These are phyloP conservation scores for Panus rudis DNA, from an alignment of 768 basidiomycete species.

Conservation along the genomic window DNA sequence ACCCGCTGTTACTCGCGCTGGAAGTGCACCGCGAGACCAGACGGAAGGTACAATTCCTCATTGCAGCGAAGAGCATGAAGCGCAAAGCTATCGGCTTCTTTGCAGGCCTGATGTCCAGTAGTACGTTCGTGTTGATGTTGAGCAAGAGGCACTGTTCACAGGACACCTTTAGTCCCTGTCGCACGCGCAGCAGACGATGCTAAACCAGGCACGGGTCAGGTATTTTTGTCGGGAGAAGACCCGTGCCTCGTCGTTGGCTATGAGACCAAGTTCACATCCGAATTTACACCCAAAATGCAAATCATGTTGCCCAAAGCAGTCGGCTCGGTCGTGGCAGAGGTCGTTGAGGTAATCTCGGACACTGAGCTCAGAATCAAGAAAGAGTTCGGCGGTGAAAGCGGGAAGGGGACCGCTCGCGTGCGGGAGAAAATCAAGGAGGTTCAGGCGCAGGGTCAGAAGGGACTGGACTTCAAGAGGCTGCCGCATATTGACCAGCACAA, in stretches of 20 bases:
- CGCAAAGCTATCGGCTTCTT: conserved; percentile 74
- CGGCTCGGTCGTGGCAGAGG: conserved; percentile 72
- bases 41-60: conserved; percentile 76
- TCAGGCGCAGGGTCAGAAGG: conserved; percentile 45
- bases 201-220: conserved; percentile 61
- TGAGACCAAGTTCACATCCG: conserved; percentile 64
- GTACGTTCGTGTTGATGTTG: conserved; percentile 36
- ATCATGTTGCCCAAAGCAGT: conserved; percentile 80
- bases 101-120: conserved; percentile 78
- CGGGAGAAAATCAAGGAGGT: conserved; percentile 62
- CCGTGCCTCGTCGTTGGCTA: conserved; percentile 71
- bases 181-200: conserved; percentile 85
- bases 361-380: conserved; percentile 78
- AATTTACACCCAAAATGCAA: conserved; percentile 75
- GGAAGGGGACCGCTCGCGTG: conserved; percentile 60
- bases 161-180: conserved; percentile 66
- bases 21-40: conserved; percentile 80
- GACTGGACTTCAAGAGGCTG: conserved; percentile 74
- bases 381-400: conserved; percentile 79
- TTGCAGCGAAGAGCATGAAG: conserved; percentile 85
- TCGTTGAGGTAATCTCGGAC: conserved; percentile 84
- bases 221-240: conserved; percentile 66
- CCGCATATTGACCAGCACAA: conserved; percentile 90
- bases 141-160: background rate
- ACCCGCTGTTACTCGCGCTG: conserved; percentile 76